phyloP scores from a whole-genome alignment of 2,329 filamentous ascomycete species.

The Juglanconis sp. region DNA sequence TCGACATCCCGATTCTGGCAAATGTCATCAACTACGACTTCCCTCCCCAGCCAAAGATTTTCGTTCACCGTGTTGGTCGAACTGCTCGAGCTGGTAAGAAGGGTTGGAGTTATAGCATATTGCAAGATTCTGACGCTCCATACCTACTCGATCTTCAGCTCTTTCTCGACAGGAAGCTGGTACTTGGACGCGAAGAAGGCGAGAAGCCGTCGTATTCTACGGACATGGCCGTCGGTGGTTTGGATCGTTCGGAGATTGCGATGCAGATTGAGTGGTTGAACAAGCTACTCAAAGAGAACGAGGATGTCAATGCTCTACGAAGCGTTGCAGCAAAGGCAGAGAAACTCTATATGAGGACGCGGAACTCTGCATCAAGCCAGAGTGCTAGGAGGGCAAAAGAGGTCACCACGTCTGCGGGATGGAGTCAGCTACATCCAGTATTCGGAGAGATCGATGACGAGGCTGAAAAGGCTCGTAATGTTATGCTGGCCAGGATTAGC shows the following conservation, averaged over 20 bases:
- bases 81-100: constrained; percentile 90
- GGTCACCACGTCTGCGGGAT: constrained; percentile 65
- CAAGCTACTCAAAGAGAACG: constrained; percentile 71
- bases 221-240: constrained; percentile 77
- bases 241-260: constrained; percentile 72
- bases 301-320: constrained; percentile 69
- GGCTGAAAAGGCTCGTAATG: constrained; percentile 69
- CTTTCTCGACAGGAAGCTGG: constrained; percentile 81
- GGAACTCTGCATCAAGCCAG: constrained; percentile 84
- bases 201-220: constrained; percentile 69
- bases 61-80: constrained; percentile 91
- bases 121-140: constrained; percentile 81
- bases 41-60: constrained; percentile 92
- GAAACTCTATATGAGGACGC: constrained; percentile 84
- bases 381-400: constrained; percentile 86
- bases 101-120: constrained; percentile 93
- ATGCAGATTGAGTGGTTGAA: constrained; percentile 77
- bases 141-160: constrained; percentile 93
- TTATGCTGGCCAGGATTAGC: constrained; percentile 85
- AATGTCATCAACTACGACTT: constrained; percentile 99
- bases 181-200: constrained; percentile 64
- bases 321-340: constrained; percentile 82
- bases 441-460: constrained; percentile 69
- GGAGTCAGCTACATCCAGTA: constrained; percentile 73
- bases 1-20: constrained; percentile 92